Percentiles rank a stretch among this genome's conserved stretches.
Evolutionary conservation across 2,329 filamentous ascomycete genomes (phyloP).

Genomic region (Aureobasidium sp.): DNA sequence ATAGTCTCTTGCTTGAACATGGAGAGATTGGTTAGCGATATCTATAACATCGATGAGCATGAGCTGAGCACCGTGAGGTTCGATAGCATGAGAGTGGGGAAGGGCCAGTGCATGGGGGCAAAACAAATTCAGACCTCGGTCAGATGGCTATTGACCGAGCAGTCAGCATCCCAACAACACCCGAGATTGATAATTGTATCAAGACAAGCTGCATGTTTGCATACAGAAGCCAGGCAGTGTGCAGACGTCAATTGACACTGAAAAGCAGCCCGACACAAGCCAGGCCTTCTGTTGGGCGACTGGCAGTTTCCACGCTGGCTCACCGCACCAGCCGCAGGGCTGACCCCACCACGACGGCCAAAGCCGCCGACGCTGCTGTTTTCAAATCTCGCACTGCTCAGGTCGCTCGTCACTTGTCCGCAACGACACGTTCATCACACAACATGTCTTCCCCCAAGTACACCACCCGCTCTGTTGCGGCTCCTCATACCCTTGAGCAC

Average conservation of each 20-base stretch:
- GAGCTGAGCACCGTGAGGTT: neutral
- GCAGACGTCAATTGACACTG: slow-evolving; percentile 10
- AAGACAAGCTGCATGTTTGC: slow-evolving; percentile 5
- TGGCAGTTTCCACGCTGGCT: slow-evolving; percentile 17
- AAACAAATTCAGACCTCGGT: slow-evolving; percentile 10
- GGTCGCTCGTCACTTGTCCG: slow-evolving; percentile 30
- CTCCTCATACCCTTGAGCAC: slow-evolving; percentile 91
- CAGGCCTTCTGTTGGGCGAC: slow-evolving; percentile 11
- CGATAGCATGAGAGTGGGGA: neutral
- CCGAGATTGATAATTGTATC: neutral
- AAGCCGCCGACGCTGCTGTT: slow-evolving; percentile 26
- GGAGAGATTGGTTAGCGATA: neutral
- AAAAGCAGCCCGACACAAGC: neutral
- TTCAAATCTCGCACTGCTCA: slow-evolving; percentile 31
- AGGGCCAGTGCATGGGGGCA: slow-evolving; percentile 6
- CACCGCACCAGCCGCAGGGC: slow-evolving; percentile 17
- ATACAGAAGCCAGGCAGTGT: neutral
- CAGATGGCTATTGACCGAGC: neutral
- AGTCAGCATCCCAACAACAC: neutral
- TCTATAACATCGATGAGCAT: neutral
- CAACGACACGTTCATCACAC: slow-evolving; percentile 21
- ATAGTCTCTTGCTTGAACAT: neutral
- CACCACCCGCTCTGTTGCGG: slow-evolving; percentile 76
- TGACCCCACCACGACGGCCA: slow-evolving; percentile 20
- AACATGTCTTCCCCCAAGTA: slow-evolving; percentile 57